Percentiles rank a stretch among this genome's conserved stretches.
These are phyloP conservation scores for Mycena alexandri DNA, from an alignment of 768 basidiomycete species.

Conservation along the genomic window DNA sequence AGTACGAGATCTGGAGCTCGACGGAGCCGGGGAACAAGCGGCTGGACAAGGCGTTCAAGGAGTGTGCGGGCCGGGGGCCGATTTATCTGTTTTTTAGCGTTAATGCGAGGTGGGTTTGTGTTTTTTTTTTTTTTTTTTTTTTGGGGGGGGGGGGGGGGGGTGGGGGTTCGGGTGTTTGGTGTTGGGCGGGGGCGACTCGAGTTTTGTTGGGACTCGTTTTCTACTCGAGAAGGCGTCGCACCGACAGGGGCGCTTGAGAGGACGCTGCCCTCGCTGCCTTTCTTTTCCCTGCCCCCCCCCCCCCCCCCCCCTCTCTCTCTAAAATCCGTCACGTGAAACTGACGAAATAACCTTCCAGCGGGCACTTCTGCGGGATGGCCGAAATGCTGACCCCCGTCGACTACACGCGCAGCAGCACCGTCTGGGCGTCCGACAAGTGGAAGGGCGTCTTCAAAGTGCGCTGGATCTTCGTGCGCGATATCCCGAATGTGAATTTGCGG, in stretches of 20 bases:
- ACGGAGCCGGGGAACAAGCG: constrained; percentile 98
- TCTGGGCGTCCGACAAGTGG: constrained; percentile 99
- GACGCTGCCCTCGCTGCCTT: too few species aligned
- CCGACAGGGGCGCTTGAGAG: too few species aligned
- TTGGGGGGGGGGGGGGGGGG: too few species aligned
- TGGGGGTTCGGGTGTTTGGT: too few species aligned
- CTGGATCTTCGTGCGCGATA: constrained; percentile 98
- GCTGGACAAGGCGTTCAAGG: constrained; percentile 97
- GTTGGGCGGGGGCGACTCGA: too few species aligned
- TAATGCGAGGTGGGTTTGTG: constrained; percentile 84
- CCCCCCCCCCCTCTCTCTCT: too few species aligned
- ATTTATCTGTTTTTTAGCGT: constrained; percentile 99
- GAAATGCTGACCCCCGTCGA: constrained; percentile 98
- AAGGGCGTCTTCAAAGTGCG: constrained; percentile 99
- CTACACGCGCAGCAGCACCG: constrained; percentile 93
- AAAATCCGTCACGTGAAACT: constrained; percentile 1
- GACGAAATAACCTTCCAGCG: constrained; percentile 59
- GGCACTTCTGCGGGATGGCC: constrained; percentile 98
- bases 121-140: too few species aligned
- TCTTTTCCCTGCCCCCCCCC: too few species aligned
- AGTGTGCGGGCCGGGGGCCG: constrained; percentile 90
- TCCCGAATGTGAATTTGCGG: constrained; percentile 88
- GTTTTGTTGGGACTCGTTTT: too few species aligned
- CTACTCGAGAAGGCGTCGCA: too few species aligned
- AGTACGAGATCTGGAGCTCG: constrained; percentile 98